These are phyloP conservation scores for Fusarium sp. DNA, from an alignment of 2,329 filamentous ascomycete genomes.

Conservation along the genomic window DNA sequence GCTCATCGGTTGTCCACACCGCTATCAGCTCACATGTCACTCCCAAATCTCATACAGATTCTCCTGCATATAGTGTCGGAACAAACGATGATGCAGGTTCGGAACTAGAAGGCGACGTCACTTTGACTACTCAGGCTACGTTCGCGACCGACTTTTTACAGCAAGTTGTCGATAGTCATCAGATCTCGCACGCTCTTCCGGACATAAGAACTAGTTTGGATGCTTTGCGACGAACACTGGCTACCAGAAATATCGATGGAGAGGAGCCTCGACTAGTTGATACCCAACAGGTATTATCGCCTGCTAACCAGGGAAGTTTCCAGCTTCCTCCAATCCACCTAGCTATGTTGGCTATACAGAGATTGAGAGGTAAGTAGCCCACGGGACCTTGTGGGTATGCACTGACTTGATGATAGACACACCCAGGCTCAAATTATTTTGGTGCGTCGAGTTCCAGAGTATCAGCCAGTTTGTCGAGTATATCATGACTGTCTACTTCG, in stretches of 20 bases:
- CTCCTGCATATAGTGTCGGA: neutral
- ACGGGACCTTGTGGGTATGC: accelerated
- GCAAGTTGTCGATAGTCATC: constrained; percentile 12
- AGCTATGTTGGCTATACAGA: constrained; percentile 22
- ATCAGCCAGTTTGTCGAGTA: constrained; percentile 22
- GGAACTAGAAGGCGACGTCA: constrained; percentile 14
- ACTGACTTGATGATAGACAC: neutral
- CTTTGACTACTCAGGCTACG: constrained; percentile 6
- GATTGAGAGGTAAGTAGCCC: neutral
- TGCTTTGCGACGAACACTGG: neutral
- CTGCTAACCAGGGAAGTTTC: neutral
- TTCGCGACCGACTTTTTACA: constrained; percentile 14
- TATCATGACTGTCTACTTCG: constrained; percentile 26
- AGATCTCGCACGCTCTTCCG: neutral
- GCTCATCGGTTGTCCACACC: neutral
- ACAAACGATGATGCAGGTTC: neutral
- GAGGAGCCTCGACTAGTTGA: constrained; percentile 4
- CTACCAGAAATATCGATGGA: accelerated
- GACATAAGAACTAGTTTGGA: constrained; percentile 10
- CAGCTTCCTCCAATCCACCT: constrained; percentile 3
- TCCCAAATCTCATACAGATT: neutral
- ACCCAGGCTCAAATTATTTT: neutral
- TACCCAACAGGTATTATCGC: neutral
- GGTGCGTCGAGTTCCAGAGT: constrained; percentile 10
- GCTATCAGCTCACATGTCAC: neutral